Conservation (phyloP, 495 filamentous ascomycete species). For the Penicillium malachiteum region DNA sequence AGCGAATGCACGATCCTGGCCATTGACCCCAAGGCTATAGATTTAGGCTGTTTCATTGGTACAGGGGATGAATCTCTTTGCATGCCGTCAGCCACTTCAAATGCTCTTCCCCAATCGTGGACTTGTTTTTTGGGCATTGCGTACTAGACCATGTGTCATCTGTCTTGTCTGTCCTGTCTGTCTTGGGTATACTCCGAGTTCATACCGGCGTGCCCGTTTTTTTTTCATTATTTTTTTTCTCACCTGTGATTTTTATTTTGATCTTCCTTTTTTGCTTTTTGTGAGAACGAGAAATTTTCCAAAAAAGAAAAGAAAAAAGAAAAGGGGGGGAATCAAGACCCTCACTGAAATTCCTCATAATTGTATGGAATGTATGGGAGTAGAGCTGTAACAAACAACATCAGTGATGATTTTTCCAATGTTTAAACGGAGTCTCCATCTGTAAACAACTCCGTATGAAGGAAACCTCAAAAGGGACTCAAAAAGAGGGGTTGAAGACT, state of each 20-base stretch:
- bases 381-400: no score
- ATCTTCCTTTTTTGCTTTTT: no score
- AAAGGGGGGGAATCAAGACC: neutral
- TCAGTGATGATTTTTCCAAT: no score
- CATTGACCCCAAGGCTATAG: constrained; percentile 13
- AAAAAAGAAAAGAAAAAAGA: neutral
- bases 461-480: neutral
- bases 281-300: no score
- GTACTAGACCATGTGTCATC: neutral
- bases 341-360: no score
- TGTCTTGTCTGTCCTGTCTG: neutral
- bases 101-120: neutral
- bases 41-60: neutral
- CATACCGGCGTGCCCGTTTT: no score
- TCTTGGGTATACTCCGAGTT: neutral
- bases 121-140: neutral
- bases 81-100: neutral
- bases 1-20: constrained; percentile 14
- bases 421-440: no score
- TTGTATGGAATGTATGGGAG: no score
- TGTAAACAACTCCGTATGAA: neutral
- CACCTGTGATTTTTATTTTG: no score
- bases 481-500: constrained; percentile 10
- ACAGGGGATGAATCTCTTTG: neutral
- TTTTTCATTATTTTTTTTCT: neutral